These are phyloP conservation scores for Lipomyces yamanashiensis DNA, from an alignment of 805 yeast species.

Conservation along the genomic window DNA sequence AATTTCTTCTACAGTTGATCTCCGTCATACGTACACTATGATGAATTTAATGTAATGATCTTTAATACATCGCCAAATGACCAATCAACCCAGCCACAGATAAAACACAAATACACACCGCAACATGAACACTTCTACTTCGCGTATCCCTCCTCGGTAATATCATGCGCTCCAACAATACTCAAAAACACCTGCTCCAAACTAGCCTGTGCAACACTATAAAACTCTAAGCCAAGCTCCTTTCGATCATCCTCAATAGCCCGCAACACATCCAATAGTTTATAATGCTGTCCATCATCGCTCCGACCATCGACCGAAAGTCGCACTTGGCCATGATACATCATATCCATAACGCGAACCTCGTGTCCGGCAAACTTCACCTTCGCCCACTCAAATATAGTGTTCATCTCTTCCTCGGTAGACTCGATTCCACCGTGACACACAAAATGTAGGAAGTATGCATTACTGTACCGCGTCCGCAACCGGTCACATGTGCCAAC, in stretches of 20 bases:
- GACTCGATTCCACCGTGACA: slow-evolving; percentile 27
- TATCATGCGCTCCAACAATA: slow-evolving; percentile 42
- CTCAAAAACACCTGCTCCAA: slow-evolving; percentile 45
- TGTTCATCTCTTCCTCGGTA: slow-evolving; percentile 16
- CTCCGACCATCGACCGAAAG: slow-evolving; percentile 31
- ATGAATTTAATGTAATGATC: background rate
- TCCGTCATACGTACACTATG: too few species aligned
- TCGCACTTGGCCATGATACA: slow-evolving; percentile 41
- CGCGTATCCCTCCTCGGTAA: slow-evolving; percentile 39
- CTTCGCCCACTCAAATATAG: slow-evolving; percentile 36
- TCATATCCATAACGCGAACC: slow-evolving; percentile 30
- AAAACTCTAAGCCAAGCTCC: slow-evolving; percentile 38
- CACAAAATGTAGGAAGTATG: slow-evolving; percentile 42
- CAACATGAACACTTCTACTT: background rate
- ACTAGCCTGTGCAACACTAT: slow-evolving; percentile 43
- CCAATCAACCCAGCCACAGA: background rate
- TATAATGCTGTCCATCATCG: background rate
- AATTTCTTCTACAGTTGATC: slow-evolving; percentile 12
- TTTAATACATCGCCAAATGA: background rate
- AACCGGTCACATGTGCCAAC: slow-evolving; percentile 43
- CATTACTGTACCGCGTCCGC: slow-evolving; percentile 40
- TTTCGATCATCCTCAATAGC: slow-evolving; percentile 23
- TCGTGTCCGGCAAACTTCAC: slow-evolving; percentile 19
- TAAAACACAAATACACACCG: background rate
- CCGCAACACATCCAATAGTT: slow-evolving; percentile 29